Evolutionary conservation across 257 asterid species (phyloP).

Genomic region (Solanum bulbocastanum): DNA sequence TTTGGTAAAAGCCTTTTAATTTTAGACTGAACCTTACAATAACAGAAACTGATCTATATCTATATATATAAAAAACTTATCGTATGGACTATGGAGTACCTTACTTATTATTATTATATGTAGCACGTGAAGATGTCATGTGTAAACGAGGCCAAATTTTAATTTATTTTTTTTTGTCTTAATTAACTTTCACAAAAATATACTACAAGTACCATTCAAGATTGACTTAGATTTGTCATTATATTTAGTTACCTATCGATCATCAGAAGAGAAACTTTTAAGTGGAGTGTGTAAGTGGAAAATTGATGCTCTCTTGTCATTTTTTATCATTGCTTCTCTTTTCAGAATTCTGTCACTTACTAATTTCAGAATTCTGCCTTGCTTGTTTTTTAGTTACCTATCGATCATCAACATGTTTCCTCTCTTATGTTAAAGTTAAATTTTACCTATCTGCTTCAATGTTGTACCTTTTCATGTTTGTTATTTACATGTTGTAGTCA

Average conservation of each 20-base stretch:
- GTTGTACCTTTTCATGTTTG: background rate
- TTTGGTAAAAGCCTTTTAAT: background rate
- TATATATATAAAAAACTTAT: background rate
- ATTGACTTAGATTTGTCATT: background rate
- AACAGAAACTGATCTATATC: background rate
- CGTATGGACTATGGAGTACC: background rate
- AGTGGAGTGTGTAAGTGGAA: background rate
- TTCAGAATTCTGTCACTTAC: background rate
- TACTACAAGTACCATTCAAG: background rate
- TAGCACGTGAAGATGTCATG: background rate
- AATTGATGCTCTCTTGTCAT: background rate
- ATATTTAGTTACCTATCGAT: background rate
- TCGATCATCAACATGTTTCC: background rate
- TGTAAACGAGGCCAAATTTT: background rate
- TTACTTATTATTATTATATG: background rate
- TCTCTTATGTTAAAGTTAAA: background rate
- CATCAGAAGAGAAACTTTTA: background rate
- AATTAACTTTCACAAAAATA: background rate
- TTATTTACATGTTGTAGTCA: background rate
- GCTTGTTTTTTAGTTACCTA: background rate
- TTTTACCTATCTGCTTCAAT: background rate
- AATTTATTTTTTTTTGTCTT: background rate
- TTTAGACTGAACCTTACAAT: background rate
- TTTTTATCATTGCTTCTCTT: background rate
- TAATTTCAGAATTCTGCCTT: background rate